Evolutionary conservation across 108 stramenopile species (phyloP), one percentile per base, ranked within the genome.

Genomic region (Phaeodactylum tricornutum): DNA sequence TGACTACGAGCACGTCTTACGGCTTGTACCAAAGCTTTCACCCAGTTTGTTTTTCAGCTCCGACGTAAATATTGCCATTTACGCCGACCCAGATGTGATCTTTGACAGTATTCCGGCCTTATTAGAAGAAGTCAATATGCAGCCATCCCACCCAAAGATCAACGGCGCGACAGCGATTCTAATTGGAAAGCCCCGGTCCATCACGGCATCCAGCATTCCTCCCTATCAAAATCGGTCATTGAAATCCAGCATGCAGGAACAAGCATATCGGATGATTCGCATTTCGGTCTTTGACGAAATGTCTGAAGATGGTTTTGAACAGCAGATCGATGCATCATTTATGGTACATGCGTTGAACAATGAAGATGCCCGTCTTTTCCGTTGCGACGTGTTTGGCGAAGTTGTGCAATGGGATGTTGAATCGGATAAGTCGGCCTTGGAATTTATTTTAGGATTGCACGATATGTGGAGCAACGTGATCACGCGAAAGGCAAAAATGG

Each of bases 391-490:
- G 9, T 72, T 78, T 28, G 74, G 72, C 1, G 87, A 89, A 64
- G 66, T 76, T 12, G 36, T 75, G 8, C 75, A 84, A 50, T 89
- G 87, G 87, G 66, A 72, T 29, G 77, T 71, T 9, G 35, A 48
- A 7, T 26, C 66, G 0, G 87, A 84, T 48, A 55, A 61, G 15
- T 61, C 71, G 14, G 67, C 82, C 0, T 29, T 89, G 27, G 82
- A 84, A 47, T 89, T 84, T 47, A 64, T 84, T 27, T 24, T 74
- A 1, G 79, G 75, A 5, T 43, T 89, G 29, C 82, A 89, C 50
- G 81, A 89, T 43, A 75, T 89, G 64, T 89, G 82, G 83, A 89
- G 77, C 37, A 46, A 27, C 22, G 80, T 79, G 12, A 71, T 81
- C 33, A 53, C 29, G 9, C 51, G 58, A 35, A 34, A 33, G 21